phyloP scores from a whole-genome alignment of 2,329 filamentous ascomycete genomes.

The Penicillium polonicum region DNA sequence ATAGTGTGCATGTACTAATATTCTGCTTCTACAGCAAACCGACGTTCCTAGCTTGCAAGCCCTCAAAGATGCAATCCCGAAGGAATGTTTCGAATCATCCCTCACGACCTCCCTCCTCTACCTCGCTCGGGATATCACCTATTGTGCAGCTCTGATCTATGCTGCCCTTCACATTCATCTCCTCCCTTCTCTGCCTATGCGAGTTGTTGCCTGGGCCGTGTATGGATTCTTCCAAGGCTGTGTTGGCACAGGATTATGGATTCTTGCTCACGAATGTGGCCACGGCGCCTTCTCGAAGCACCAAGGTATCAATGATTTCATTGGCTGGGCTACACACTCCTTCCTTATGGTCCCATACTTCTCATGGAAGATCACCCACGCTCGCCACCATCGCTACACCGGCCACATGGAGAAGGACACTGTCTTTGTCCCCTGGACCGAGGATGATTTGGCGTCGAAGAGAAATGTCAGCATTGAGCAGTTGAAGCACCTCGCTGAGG shows the following conservation, averaged over 20 bases:
- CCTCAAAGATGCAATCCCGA: conserved; percentile 53
- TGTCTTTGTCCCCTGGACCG: conserved; percentile 58
- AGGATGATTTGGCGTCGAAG: conserved; percentile 34
- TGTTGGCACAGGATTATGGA: conserved; percentile 68
- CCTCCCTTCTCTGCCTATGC: conserved; percentile 47
- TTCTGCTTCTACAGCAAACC: background rate
- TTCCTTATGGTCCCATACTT: conserved; percentile 68
- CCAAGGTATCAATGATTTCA: conserved; percentile 57
- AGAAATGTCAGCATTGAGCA: conserved; percentile 51
- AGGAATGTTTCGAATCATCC: conserved; percentile 61
- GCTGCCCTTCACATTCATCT: conserved; percentile 55
- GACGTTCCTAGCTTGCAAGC: conserved; percentile 11
- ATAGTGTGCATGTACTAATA: background rate
- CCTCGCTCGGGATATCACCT: conserved; percentile 55
- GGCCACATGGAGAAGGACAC: conserved; percentile 68
- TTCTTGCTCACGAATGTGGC: conserved; percentile 69
- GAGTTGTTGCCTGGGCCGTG: conserved; percentile 52
- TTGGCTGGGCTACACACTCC: conserved; percentile 66
- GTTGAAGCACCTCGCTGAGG: conserved; percentile 55
- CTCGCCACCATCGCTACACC: conserved; percentile 67
- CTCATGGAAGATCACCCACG: conserved; percentile 70
- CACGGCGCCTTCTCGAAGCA: conserved; percentile 66
- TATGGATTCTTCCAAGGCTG: conserved; percentile 67
- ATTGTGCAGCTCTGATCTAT: conserved; percentile 52
- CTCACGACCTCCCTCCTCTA: conserved; percentile 55